Evolutionary conservation across 2,329 filamentous ascomycete species (phyloP).

Genomic region (Xenosphaeropsis pyriputrescens): DNA sequence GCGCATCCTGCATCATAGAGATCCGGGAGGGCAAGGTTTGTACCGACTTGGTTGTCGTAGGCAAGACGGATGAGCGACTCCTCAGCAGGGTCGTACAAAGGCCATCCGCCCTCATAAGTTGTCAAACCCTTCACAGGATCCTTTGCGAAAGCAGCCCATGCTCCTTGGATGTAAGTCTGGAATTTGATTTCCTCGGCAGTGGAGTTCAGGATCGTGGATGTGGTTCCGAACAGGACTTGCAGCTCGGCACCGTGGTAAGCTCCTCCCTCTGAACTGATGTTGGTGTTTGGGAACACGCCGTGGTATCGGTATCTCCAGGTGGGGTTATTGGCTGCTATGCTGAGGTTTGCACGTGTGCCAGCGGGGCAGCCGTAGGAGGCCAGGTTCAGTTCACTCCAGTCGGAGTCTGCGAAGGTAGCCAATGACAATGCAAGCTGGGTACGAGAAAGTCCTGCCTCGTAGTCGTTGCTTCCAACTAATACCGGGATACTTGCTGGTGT

Average conservation of each 20-base stretch:
- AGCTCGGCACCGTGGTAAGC: constrained; percentile 21
- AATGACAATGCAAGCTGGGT: constrained; percentile 9
- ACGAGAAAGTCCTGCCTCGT: constrained; percentile 18
- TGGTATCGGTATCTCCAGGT: constrained; percentile 24
- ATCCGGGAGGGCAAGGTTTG: constrained; percentile 13
- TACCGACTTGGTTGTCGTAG: constrained; percentile 14
- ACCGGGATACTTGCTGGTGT: constrained; percentile 6
- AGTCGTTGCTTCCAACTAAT: constrained; percentile 18
- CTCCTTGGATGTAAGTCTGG: constrained; percentile 20
- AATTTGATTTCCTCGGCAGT: constrained; percentile 16
- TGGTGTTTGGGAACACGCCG: constrained; percentile 20
- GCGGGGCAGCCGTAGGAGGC: constrained; percentile 20
- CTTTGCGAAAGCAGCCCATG: constrained; percentile 24
- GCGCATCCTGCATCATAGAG: constrained; percentile 13
- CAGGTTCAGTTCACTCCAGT: constrained; percentile 15
- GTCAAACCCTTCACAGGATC: constrained; percentile 19
- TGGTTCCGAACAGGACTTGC: constrained; percentile 18
- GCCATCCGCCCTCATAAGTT: constrained; percentile 16
- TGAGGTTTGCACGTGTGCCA: constrained; percentile 13
- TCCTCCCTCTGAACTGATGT: constrained; percentile 14
- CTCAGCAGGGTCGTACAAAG: constrained; percentile 8
- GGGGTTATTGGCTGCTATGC: constrained; percentile 13
- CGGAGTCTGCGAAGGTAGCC: constrained; percentile 8
- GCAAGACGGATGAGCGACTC: constrained; percentile 14
- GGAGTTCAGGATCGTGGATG: constrained; percentile 4